Percentiles rank a stretch among this genome's conserved stretches.
Evolutionary conservation across 2,329 filamentous ascomycete species (phyloP).

Genomic region (Graphium sp.): DNA sequence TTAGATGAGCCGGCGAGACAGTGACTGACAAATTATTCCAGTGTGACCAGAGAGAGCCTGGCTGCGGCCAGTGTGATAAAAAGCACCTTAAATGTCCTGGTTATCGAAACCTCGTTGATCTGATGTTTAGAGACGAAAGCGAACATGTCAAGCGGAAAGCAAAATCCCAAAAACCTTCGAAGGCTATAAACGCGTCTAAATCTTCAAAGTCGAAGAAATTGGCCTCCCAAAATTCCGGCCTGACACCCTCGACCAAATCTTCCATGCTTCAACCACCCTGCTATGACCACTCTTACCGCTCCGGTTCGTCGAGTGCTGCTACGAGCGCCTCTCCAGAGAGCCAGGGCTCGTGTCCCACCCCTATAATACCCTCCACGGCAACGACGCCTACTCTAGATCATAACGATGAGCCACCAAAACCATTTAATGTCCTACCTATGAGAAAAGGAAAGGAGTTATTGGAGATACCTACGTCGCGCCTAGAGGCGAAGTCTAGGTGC

Average conservation of each 20-base stretch:
- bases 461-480: neutral
- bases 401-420: too few species aligned
- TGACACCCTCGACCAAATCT: too few species aligned
- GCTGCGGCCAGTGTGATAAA: constrained; percentile 37
- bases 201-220: constrained; percentile 1
- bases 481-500: too few species aligned
- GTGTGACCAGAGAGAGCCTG: constrained; percentile 34
- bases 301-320: neutral
- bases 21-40: too few species aligned
- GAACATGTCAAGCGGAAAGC: constrained; percentile 36
- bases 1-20: too few species aligned
- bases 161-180: constrained; percentile 11
- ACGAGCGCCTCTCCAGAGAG: too few species aligned
- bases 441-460: too few species aligned
- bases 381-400: too few species aligned
- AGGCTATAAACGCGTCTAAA: constrained; percentile 12
- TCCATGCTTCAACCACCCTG: too few species aligned
- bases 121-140: constrained; percentile 42
- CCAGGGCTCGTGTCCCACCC: too few species aligned
- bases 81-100: constrained; percentile 33
- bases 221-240: neutral
- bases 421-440: too few species aligned
- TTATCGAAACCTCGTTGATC: constrained; percentile 35
- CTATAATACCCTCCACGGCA: neutral
- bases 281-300: constrained; percentile 1